phyloP scores from a whole-genome alignment of 1,284 basidiomycete genomes.

The Cystobasidium pallidum region DNA sequence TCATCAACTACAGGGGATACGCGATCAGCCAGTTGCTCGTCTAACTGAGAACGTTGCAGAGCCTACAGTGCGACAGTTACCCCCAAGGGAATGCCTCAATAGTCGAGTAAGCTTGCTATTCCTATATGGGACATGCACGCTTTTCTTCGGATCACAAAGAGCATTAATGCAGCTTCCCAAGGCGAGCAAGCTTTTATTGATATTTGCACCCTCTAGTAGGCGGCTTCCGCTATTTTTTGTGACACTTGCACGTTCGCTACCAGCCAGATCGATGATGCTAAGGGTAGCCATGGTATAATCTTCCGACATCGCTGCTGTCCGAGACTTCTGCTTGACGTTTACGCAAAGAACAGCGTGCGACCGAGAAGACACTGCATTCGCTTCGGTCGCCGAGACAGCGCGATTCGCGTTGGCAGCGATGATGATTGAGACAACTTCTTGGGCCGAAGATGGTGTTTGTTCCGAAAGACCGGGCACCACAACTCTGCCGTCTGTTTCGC shows the following conservation, averaged over 20 bases:
- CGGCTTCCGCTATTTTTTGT: constrained; percentile 96
- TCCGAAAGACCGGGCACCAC: constrained; percentile 84
- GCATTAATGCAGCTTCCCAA: constrained; percentile 96
- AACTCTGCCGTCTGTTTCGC: constrained; percentile 77
- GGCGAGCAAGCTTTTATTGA: constrained; percentile 94
- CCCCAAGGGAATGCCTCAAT: constrained; percentile 93
- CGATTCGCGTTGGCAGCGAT: constrained; percentile 80
- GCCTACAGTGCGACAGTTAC: constrained; percentile 93
- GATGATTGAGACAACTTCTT: constrained; percentile 91
- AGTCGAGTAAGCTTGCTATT: constrained; percentile 95
- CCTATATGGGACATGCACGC: constrained; percentile 88
- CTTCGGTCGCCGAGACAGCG: constrained; percentile 88
- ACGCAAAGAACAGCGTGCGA: constrained; percentile 95
- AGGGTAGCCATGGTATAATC: constrained; percentile 81
- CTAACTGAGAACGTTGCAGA: neutral
- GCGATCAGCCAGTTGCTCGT: neutral
- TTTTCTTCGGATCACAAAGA: constrained; percentile 79
- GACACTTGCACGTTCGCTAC: constrained; percentile 90
- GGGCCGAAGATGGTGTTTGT: constrained; percentile 74
- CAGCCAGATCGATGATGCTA: constrained; percentile 94
- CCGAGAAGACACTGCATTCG: constrained; percentile 90
- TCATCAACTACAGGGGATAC: constrained; percentile 55
- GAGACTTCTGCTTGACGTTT: constrained; percentile 79
- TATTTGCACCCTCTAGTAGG: constrained; percentile 95
- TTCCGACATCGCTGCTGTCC: constrained; percentile 66